Base-by-base conservation (phyloP, 139 green algal species). In the Parachlorella kessleri region DNA sequence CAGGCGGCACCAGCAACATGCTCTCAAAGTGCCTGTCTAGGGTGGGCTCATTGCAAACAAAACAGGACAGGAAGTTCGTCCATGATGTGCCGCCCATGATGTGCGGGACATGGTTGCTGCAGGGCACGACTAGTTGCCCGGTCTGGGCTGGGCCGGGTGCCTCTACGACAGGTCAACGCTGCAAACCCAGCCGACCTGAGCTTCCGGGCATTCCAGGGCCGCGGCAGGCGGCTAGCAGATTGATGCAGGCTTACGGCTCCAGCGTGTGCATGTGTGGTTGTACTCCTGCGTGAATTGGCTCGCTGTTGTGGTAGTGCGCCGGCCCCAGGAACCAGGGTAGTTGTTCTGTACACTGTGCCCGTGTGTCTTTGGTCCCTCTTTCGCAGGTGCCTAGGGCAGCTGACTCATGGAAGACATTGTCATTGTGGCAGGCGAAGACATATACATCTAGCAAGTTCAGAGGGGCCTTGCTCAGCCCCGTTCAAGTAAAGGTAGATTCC, bases 161-260 rank as follows among this genome's bases (percentile, higher is more conserved):
- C 77, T n/a, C 39, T 77, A 40, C 77, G 78, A 36, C 66, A 68
- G 40, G 68, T 53, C n/a, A 80, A 77, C 21, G 66, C 69, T 0
- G 42, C 39, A 24, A 55, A 87, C 55, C 77, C 82, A 1, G 59
- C 30, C 41, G 66, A 85, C 36, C 30, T 55, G 2, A 6, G 59
- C 1, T 90, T 90, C 64, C 66, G 77, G 10, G 84, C 86, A 0
- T 90, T 90, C 39, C 37, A 53, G n/a, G 86, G 86, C 42, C n/a
- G 40, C 8, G 76, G 72, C 32, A 42, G 81, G 2, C 55, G 86
- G 26, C 70, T 90, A n/a, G 70, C 63, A 26, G 76, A 83, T n/a
- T 90, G 36, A 79, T n/a, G n/a, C n/a, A n/a, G n/a, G n/a, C n/a
- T n/a, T n/a, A n/a, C n/a, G n/a, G n/a, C n/a, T n/a, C n/a, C n/a